Percentiles rank a stretch among this genome's conserved stretches.
These are phyloP conservation scores for Suhomyces kunorum DNA, from an alignment of 1,139 yeast genomes.

Conservation along the genomic window DNA sequence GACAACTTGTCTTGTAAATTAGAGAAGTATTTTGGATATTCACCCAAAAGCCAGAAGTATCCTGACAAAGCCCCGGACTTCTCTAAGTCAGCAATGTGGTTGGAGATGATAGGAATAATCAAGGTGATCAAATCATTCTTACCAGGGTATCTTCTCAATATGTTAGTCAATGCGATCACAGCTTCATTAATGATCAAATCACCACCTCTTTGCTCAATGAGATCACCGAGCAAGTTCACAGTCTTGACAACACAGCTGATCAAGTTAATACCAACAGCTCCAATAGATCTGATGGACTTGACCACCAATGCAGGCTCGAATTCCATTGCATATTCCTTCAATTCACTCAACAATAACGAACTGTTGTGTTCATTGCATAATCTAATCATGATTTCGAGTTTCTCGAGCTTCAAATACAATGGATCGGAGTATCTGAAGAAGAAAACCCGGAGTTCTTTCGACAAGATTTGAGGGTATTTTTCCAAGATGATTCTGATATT, in stretches of 20 bases:
- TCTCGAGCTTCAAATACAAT: constrained; percentile 86
- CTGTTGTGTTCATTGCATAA: constrained; percentile 74
- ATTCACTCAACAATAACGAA: constrained; percentile 72
- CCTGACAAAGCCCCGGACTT: constrained; percentile 68
- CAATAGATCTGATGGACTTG: constrained; percentile 79
- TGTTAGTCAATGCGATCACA: constrained; percentile 72
- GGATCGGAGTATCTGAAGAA: constrained; percentile 96
- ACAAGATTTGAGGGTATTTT: constrained; percentile 77
- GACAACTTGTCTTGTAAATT: constrained; percentile 44
- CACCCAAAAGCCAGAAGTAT: constrained; percentile 89
- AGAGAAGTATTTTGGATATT: constrained; percentile 76
- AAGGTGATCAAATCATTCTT: constrained; percentile 58
- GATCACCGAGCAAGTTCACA: constrained; percentile 72
- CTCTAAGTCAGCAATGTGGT: constrained; percentile 58
- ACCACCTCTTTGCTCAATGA: constrained; percentile 72
- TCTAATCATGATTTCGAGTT: constrained; percentile 85
- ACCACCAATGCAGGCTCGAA: constrained; percentile 88
- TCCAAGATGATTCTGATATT: constrained; percentile 89
- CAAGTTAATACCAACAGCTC: constrained; percentile 85
- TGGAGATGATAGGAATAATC: constrained; percentile 68
- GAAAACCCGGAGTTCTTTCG: constrained; percentile 84
- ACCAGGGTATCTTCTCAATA: constrained; percentile 77
- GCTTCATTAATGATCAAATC: constrained; percentile 81
- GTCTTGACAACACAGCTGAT: constrained; percentile 63
- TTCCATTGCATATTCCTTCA: constrained; percentile 92